Evolutionary conservation across 352 stramenopile genomes (phyloP), one percentile per base, ranked within the genome.

Genomic region (Pythium aristosporum): DNA sequence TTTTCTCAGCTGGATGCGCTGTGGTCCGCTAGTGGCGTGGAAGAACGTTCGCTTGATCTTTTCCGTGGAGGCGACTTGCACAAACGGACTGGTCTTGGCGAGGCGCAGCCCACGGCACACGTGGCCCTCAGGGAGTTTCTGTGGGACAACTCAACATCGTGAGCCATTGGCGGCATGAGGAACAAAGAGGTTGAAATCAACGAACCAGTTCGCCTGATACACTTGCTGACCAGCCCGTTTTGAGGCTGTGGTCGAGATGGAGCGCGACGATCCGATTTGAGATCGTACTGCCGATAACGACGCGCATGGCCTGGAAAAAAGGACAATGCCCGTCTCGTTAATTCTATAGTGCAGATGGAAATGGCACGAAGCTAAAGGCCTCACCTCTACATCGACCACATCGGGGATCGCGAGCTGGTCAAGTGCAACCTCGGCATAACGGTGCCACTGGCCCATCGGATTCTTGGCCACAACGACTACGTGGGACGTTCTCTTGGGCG

Each of bases 41-140:
- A 86, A 86, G 54, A 88, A 88, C 12, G 71, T 60, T 28, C 67
- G 69, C 65, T 82, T 80, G 39, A 57, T 36, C 55, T 86, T 88
- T 58, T 83, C 71, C 0, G 71, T 75, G 9, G 77, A 85, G n/a
- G 66, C 77, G 52, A 83, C 74, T 55, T 85, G 68, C n/a, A 80
- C 61, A 39, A 84, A 85, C 21, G 77, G 75, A 65, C 72, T 84
- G 11, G 69, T 63, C 37, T 73, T 58, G 18, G 63, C 52, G 12
- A 87, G 49, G 32, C 72, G 72, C 8, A 88, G 63, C 20, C 79
- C 79, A 64, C 74, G 77, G 36, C 79, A 85, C 10, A 80, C 65
- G 30, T 87, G 75, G 10, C 46, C 74, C 10, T 71, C 18, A 10
- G 74, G 66, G 7, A 88, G 67, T 13, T 87, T 72, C 79, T 88